phyloP scores from a whole-genome alignment of 1,139 yeast species.

The Pneumocystis jirovecii region DNA sequence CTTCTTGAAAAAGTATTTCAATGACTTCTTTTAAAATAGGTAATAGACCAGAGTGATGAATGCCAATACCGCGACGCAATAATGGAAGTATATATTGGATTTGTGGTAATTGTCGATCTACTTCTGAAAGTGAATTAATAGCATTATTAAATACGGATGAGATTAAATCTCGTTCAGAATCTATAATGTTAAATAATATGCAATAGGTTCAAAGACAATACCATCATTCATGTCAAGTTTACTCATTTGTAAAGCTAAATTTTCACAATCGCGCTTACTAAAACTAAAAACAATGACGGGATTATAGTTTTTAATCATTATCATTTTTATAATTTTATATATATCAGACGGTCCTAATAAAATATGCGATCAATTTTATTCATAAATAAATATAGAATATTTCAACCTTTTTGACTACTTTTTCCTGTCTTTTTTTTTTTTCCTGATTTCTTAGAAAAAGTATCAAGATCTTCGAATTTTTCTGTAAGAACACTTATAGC shows the following conservation, averaged over 20 bases:
- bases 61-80: constrained; percentile 88
- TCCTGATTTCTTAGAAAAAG: constrained; percentile 37
- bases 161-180: constrained; percentile 80
- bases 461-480: constrained; percentile 59
- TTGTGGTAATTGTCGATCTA: constrained; percentile 85
- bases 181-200: constrained; percentile 19
- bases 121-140: constrained; percentile 68
- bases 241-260: constrained; percentile 84
- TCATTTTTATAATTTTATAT: constrained; percentile 93
- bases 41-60: constrained; percentile 90
- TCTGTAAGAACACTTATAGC: constrained; percentile 92
- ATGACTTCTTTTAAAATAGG: constrained; percentile 94
- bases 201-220: background rate
- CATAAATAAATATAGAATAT: constrained; percentile 18
- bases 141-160: constrained; percentile 84
- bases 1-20: constrained; percentile 93
- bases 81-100: constrained; percentile 80
- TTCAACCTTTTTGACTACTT: constrained; percentile 54
- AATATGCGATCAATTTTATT: constrained; percentile 6
- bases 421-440: constrained; percentile 76
- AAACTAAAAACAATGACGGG: constrained; percentile 97
- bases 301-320: constrained; percentile 85
- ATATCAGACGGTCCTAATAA: constrained; percentile 57
- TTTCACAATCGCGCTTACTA: constrained; percentile 91
- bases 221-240: constrained; percentile 73